Evolutionary conservation across 73 alveolate species (phyloP).

Genomic region (Paramecium sonneborni): DNA sequence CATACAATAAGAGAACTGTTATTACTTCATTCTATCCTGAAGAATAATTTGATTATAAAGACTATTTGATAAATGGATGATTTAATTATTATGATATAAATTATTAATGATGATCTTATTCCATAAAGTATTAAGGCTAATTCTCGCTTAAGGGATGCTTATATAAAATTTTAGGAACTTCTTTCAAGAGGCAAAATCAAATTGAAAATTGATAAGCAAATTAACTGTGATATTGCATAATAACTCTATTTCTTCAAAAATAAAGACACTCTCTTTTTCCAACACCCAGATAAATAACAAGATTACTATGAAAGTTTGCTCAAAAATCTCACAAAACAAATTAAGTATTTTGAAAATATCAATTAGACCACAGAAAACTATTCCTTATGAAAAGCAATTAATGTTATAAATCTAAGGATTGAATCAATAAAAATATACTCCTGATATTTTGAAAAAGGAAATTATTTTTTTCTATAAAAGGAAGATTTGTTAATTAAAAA

Average conservation of each 20-base stretch:
- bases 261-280: background rate
- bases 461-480: background rate
- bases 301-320: background rate
- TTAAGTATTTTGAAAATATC: constrained; percentile 1
- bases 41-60: constrained; percentile 89
- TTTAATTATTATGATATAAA: constrained; percentile 3
- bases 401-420: background rate
- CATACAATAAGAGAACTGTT: constrained; percentile 91
- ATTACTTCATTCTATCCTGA: constrained; percentile 96
- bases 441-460: background rate
- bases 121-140: background rate
- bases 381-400: background rate
- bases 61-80: constrained; percentile 75
- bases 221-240: background rate
- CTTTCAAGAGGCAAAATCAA: background rate
- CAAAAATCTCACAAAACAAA: background rate
- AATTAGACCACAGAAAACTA: background rate
- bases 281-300: background rate
- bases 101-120: background rate
- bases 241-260: background rate
- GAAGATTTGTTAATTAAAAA: background rate
- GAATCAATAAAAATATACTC: constrained; percentile 1
- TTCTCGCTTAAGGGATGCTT: constrained; percentile 3
- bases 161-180: background rate
- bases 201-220: background rate